Percentiles rank a stretch among this genome's conserved stretches.
phyloP scores from a whole-genome alignment of 768 basidiomycete genomes.

The Boletus eberwhitei region DNA sequence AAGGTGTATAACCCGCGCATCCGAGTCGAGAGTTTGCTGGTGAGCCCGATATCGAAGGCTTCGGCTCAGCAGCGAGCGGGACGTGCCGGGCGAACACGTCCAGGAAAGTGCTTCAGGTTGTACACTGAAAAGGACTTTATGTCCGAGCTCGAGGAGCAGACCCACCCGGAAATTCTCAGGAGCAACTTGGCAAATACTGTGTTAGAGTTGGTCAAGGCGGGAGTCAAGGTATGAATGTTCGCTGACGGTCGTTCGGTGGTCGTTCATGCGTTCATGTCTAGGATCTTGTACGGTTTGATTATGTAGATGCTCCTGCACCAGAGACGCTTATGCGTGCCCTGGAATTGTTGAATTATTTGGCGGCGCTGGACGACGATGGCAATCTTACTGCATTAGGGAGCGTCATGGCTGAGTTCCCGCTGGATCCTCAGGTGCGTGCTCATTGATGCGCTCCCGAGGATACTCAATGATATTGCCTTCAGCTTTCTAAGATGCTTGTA shows the following conservation, averaged over 20 bases:
- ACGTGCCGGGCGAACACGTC: slow-evolving; percentile 92
- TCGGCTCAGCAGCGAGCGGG: slow-evolving; percentile 95
- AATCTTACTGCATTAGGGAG: slow-evolving; percentile 80
- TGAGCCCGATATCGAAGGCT: slow-evolving; percentile 95
- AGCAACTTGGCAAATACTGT: slow-evolving; percentile 94
- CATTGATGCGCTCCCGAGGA: neutral
- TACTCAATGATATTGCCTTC: neutral
- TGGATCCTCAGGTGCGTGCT: slow-evolving; percentile 84
- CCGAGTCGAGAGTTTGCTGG: slow-evolving; percentile 89
- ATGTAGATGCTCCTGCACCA: slow-evolving; percentile 90
- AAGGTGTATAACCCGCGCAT: slow-evolving; percentile 98
- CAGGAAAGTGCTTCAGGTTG: slow-evolving; percentile 95
- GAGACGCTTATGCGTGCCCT: slow-evolving; percentile 97
- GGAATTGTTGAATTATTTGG: slow-evolving; percentile 88
- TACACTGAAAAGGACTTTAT: slow-evolving; percentile 99
- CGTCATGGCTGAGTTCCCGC: slow-evolving; percentile 97
- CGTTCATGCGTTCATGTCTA: neutral
- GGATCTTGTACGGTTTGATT: slow-evolving; percentile 87
- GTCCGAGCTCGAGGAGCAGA: slow-evolving; percentile 94
- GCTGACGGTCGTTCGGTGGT: neutral
- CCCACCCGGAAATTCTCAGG: slow-evolving; percentile 91
- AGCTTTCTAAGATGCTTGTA: slow-evolving; percentile 90
- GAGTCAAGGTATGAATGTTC: slow-evolving; percentile 61
- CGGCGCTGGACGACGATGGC: slow-evolving; percentile 92
- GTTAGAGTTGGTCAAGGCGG: slow-evolving; percentile 90